Base-by-base conservation (phyloP, 441 rosid species). In the Jatropha multifida region DNA sequence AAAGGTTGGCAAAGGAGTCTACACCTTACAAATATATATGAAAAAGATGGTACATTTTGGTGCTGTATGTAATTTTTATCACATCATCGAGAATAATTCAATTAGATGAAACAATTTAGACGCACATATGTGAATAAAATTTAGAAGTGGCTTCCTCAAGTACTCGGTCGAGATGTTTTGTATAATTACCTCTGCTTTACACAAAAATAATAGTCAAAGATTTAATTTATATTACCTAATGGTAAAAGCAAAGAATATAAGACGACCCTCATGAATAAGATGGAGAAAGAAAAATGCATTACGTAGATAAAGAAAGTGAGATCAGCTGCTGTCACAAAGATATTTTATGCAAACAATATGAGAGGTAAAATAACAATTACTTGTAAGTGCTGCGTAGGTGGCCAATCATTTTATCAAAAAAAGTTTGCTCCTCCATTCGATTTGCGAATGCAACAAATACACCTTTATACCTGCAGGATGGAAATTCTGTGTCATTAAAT, bases 131-230 rank as follows among this genome's bases (percentile, higher is more conserved):
- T 12, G 98, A 97, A 82, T 93, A 87, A 79, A 92, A 95, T 77
- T 90, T 96, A 75, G 87, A 86, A 75, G 97, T 93, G 68, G 96
- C 91, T 85, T 92, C 97, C 81, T 95, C 96, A 67, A 95, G 81
- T 68, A 95, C 95, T 71, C 61, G 71, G 65, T 95, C 99, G 68
- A 93, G 92, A 88, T 93, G 97, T 81, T 80, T 84, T 71, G 98
- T 89, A 78, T 85, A 89, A 80, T 95, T 93, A 78, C 98, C 84
- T 80, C 96, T 91, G 84, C 80, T 81, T 41, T 42, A 73, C 56
- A 59, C 68, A 76, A 76, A 77, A 61, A 63, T 17, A 61, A 77
- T 17, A 40, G 72, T 64, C 15, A 71, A 59, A 27, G 0, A 71
- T 54, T 14, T 17, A 27, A 48, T 63, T 76, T 15, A 72, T 63